Evolutionary conservation across 179 eudicot species (phyloP).

Genomic region (Monotropa hypopitys): DNA sequence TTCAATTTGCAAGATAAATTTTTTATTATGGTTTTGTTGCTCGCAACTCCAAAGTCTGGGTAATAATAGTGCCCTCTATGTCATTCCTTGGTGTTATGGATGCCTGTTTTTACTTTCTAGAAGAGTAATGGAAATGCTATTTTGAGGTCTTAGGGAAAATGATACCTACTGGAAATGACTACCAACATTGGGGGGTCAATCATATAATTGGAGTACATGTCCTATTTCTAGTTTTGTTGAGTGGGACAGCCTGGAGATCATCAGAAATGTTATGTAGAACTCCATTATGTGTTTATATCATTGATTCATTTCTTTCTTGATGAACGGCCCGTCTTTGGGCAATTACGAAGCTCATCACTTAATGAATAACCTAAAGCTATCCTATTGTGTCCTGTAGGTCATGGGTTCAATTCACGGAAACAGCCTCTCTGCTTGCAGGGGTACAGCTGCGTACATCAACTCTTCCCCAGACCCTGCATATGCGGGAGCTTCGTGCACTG

Average conservation of each 20-base stretch:
- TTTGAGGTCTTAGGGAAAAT: neutral
- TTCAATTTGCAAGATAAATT: neutral
- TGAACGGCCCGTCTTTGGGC: neutral
- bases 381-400: too few species aligned
- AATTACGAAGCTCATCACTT: neutral
- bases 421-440: too few species aligned
- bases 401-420: too few species aligned
- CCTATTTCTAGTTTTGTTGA: neutral
- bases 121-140: neutral
- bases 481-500: too few species aligned
- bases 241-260: neutral
- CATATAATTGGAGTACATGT: neutral
- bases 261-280: neutral
- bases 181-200: neutral
- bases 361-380: neutral
- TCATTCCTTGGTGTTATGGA: neutral
- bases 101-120: neutral
- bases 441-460: too few species aligned
- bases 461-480: too few species aligned
- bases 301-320: neutral
- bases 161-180: neutral
- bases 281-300: neutral
- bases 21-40: neutral
- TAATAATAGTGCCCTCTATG: neutral
- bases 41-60: neutral